Percentiles rank a stretch among this genome's conserved stretches.
phyloP scores from a whole-genome alignment of 331 rosid species.

The Telfairia occidentalis region DNA sequence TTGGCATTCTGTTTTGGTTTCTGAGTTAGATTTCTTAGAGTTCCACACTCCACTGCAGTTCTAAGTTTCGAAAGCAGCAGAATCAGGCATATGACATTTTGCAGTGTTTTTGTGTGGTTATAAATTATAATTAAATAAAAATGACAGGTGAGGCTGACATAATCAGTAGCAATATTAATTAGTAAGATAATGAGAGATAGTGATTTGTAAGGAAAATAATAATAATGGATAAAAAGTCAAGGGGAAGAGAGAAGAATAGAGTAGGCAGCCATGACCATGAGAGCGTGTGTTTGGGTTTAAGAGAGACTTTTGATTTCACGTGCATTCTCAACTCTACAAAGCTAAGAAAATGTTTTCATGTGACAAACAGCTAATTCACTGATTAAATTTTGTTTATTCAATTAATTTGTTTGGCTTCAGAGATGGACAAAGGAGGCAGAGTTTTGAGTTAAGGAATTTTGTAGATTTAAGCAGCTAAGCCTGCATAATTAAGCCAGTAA shows the following conservation, averaged over 20 bases:
- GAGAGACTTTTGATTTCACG: constrained; percentile 34
- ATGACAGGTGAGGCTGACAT: not conserved
- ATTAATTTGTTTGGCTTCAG: not conserved
- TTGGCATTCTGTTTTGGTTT: no score
- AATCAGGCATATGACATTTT: not conserved
- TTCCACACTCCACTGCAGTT: not conserved
- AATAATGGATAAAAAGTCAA: not conserved
- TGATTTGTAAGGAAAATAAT: not conserved
- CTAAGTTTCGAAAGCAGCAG: no score
- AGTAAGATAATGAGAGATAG: not conserved
- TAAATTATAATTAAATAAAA: not conserved
- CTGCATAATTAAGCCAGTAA: not conserved
- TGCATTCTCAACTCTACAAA: constrained; percentile 39
- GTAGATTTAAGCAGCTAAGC: not conserved
- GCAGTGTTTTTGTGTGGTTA: not conserved
- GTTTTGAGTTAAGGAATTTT: not conserved
- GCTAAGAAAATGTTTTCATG: constrained; percentile 39
- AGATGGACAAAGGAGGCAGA: not conserved
- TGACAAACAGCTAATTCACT: constrained; percentile 45
- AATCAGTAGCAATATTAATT: not conserved
- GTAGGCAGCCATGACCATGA: no score
- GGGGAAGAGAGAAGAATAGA: not conserved
- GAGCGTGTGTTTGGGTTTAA: constrained; percentile 14
- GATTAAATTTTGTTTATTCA: constrained; percentile 9
- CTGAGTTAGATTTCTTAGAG: no score